phyloP scores from a whole-genome alignment of 1,284 basidiomycete genomes.

The Neolentinus lepideus region DNA sequence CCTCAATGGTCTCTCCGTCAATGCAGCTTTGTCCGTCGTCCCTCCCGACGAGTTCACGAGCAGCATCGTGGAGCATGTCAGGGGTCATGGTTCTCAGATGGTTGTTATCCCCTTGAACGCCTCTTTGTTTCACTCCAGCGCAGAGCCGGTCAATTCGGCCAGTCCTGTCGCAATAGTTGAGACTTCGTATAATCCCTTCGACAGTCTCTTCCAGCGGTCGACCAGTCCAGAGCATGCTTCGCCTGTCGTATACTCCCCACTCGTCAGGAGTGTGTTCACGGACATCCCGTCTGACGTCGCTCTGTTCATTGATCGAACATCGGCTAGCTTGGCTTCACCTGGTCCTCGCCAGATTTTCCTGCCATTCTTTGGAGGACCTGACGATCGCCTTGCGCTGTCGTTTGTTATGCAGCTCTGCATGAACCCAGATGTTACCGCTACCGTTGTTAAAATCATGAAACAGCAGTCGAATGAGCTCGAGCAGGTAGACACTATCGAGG shows the following conservation, averaged over 20 bases:
- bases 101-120: constrained; percentile 77
- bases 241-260: constrained; percentile 64
- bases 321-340: constrained; percentile 14
- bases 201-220: constrained; percentile 40
- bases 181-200: constrained; percentile 44
- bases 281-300: constrained; percentile 64
- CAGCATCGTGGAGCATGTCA: constrained; percentile 62
- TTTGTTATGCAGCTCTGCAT: constrained; percentile 77
- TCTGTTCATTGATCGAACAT: constrained; percentile 66
- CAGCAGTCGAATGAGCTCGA: constrained; percentile 26
- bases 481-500: constrained; percentile 23
- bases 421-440: constrained; percentile 58
- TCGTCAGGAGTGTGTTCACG: constrained; percentile 75
- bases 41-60: constrained; percentile 62
- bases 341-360: constrained; percentile 64
- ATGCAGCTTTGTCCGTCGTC: constrained; percentile 61
- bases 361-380: constrained; percentile 89
- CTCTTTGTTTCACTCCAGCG: constrained; percentile 16
- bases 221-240: constrained; percentile 39
- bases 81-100: constrained; percentile 54
- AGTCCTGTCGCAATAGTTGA: constrained; percentile 6
- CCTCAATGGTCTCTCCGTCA: constrained; percentile 64
- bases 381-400: constrained; percentile 79
- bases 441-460: constrained; percentile 55
- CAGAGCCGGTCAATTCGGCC: constrained; percentile 21